Percentiles rank a stretch among this genome's conserved stretches.
phyloP scores from a whole-genome alignment of 805 yeast species.

The Myxozyma sirexii region DNA sequence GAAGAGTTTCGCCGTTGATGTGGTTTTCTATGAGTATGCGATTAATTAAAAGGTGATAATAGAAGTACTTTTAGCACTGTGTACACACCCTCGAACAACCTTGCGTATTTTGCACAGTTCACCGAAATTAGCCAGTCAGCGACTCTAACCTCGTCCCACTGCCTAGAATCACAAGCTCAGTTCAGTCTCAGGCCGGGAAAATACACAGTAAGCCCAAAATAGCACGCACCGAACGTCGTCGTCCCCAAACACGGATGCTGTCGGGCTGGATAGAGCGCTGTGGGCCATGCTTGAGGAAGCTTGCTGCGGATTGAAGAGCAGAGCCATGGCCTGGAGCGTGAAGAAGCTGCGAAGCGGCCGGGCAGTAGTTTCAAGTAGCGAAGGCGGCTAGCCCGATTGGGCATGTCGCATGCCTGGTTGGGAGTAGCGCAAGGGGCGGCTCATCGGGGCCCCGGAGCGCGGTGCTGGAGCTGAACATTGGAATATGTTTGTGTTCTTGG shows the following conservation, averaged over 20 bases:
- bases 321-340: neutral
- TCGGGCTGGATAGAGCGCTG: constrained; percentile 26
- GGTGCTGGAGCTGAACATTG: neutral
- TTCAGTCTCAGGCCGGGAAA: neutral
- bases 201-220: no score
- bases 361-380: constrained; percentile 2
- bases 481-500: neutral
- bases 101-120: constrained; percentile 39
- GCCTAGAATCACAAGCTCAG: constrained; percentile 7
- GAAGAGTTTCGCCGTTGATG: constrained; percentile 57
- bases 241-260: constrained; percentile 28
- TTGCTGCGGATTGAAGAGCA: constrained; percentile 1
- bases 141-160: constrained; percentile 40
- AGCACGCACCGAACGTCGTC: constrained; percentile 26
- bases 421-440: constrained; percentile 14
- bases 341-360: neutral
- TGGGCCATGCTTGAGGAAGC: constrained; percentile 6
- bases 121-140: constrained; percentile 42
- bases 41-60: no score
- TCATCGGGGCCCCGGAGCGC: neutral
- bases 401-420: neutral
- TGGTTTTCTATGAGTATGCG: constrained; percentile 47
- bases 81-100: constrained; percentile 27
- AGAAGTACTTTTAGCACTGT: no score
- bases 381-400: neutral